phyloP scores from a whole-genome alignment of 495 filamentous ascomycete genomes.

The Massariosphaeria phaeospora region DNA sequence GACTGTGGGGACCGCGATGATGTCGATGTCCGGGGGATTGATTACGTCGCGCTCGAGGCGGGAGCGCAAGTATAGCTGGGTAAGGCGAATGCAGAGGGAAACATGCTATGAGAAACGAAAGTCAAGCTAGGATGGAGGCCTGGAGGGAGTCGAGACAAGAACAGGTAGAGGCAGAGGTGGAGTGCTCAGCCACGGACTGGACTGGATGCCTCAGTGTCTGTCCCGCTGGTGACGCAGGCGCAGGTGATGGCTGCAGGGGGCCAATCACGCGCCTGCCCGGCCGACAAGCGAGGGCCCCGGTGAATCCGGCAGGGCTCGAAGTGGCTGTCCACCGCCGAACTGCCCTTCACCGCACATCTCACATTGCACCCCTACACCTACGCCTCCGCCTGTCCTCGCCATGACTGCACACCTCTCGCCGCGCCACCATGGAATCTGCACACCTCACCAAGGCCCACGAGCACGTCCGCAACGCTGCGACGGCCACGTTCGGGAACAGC shows the following conservation, averaged over 20 bases:
- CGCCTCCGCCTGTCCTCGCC: neutral
- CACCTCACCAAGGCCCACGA: conserved; percentile 75
- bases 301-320: too few species aligned
- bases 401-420: neutral
- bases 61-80: too few species aligned
- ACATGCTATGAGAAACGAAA: too few species aligned
- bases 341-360: neutral
- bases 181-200: neutral
- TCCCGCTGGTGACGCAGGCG: neutral
- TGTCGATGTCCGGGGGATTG: too few species aligned
- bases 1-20: too few species aligned
- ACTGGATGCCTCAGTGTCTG: neutral
- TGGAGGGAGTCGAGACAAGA: too few species aligned
- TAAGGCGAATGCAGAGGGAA: too few species aligned
- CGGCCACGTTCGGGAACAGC: conserved; percentile 67
- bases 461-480: conserved; percentile 73
- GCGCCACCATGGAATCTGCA: conserved; percentile 53
- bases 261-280: too few species aligned
- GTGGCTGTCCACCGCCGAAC: neutral
- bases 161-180: too few species aligned
- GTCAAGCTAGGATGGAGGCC: too few species aligned
- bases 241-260: neutral
- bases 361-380: neutral
- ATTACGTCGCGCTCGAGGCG: too few species aligned
- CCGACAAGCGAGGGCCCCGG: neutral